Percentiles rank a stretch among this genome's conserved stretches.
These are phyloP conservation scores for Scopulariopsis brevicaulis DNA, from an alignment of 2,329 filamentous ascomycete species.

Conservation along the genomic window DNA sequence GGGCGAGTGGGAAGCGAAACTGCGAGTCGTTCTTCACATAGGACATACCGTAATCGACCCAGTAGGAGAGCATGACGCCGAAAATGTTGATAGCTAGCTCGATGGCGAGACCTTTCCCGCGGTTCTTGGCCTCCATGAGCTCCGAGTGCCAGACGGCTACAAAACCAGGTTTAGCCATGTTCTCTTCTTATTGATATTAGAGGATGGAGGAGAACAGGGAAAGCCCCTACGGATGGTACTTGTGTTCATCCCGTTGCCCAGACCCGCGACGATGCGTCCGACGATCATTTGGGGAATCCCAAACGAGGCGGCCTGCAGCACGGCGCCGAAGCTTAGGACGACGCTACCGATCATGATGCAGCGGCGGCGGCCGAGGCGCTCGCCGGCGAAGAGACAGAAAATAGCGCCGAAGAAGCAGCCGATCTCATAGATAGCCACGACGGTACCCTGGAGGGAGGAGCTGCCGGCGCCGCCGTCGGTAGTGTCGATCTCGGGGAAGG, in stretches of 20 bases:
- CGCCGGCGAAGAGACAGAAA: constrained; percentile 21
- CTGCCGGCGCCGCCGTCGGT: constrained; percentile 24
- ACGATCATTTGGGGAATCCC: constrained; percentile 18
- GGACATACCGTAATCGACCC: constrained; percentile 24
- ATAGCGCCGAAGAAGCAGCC: constrained; percentile 19
- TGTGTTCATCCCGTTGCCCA: constrained; percentile 26
- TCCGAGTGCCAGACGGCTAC: constrained; percentile 21
- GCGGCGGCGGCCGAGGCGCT: constrained; percentile 26
- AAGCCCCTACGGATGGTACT: constrained; percentile 29
- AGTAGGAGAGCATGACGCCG: constrained; percentile 29
- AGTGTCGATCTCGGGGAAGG: constrained; percentile 7
- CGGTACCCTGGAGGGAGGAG: constrained; percentile 25
- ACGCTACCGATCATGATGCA: constrained; percentile 26
- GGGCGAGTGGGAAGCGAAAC: constrained; percentile 30
- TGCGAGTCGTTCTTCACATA: constrained; percentile 19
- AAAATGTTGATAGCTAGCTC: constrained; percentile 33
- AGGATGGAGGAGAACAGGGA: no score
- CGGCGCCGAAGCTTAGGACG: constrained; percentile 30
- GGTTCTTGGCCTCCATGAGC: constrained; percentile 23
- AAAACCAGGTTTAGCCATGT: no score
- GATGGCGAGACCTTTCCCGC: constrained; percentile 37
- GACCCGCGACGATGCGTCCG: constrained; percentile 30
- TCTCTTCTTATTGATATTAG: no score
- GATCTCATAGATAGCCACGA: constrained; percentile 21
- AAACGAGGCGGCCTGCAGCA: not conserved